Conservation (phyloP, 768 basidiomycete species). For the Cantharellus anzutake region DNA sequence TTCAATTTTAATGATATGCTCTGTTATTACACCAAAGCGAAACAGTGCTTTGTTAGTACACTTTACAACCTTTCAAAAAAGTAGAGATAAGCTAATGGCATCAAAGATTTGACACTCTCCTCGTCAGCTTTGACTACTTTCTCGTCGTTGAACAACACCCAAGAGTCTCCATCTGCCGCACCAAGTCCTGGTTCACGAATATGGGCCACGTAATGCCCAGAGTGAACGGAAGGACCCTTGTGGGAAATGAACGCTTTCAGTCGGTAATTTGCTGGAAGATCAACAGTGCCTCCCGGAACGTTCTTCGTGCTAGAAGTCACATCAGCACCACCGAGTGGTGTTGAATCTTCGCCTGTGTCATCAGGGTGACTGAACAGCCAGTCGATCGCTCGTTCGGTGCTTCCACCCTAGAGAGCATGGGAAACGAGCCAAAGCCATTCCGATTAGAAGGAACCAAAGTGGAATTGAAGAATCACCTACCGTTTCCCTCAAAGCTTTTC, state of each 20-base stretch:
- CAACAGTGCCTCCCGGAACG: conserved; percentile 28
- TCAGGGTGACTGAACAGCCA: conserved; percentile 94
- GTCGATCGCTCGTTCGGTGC: conserved; percentile 75
- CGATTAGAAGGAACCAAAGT: not conserved
- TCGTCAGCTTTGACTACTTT: conserved; percentile 82
- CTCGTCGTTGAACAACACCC: conserved; percentile 94
- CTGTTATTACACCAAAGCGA: not conserved
- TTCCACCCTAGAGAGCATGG: conserved; percentile 30
- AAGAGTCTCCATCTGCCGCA: conserved; percentile 24
- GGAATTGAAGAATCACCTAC: conserved; percentile 26
- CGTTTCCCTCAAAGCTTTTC: conserved; percentile 73
- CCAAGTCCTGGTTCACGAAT: conserved; percentile 19
- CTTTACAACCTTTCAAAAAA: conserved; percentile 53
- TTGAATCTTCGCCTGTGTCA: conserved; percentile 43
- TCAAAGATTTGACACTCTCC: conserved; percentile 64
- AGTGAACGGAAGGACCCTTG: conserved; percentile 90
- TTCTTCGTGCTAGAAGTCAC: conserved; percentile 11
- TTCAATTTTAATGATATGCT: not conserved
- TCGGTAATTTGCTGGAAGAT: conserved; percentile 54
- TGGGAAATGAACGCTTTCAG: conserved; percentile 94
- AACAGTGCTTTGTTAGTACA: not conserved
- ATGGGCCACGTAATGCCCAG: conserved; percentile 85
- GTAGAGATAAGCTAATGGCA: conserved; percentile 82
- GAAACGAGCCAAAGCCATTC: not conserved
- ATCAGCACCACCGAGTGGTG: conserved; percentile 16